Percentiles rank a stretch among this genome's conserved stretches.
Conservation (phyloP, 2,329 filamentous ascomycete species). For the Aureobasidium sp. region DNA sequence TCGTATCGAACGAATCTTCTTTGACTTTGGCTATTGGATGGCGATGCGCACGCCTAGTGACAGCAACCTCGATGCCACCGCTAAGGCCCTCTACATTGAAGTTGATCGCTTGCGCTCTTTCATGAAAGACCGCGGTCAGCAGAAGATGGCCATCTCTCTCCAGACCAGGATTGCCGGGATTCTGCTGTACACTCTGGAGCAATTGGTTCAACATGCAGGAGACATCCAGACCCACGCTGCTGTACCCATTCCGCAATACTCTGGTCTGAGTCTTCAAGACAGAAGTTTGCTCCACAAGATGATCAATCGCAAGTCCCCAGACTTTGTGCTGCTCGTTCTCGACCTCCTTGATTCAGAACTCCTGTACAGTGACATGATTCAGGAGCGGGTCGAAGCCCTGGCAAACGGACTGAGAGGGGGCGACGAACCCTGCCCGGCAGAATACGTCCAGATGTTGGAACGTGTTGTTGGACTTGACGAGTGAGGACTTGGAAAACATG, state of each 20-base stretch:
- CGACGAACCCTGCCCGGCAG: neutral
- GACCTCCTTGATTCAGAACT: neutral
- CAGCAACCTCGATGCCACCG: neutral
- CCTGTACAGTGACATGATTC: neutral
- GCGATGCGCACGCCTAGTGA: neutral
- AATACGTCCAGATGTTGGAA: neutral
- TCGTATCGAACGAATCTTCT: neutral
- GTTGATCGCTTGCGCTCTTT: neutral
- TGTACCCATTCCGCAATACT: neutral
- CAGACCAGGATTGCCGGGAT: neutral
- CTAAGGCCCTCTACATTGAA: neutral
- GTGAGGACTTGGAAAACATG: neutral
- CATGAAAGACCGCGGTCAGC: neutral
- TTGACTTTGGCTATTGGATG: neutral
- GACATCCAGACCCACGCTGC: neutral
- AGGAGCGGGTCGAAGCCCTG: neutral
- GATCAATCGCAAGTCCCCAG: neutral
- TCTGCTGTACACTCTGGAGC: constrained; percentile 3
- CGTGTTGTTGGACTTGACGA: neutral
- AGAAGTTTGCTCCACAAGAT: constrained; percentile 1
- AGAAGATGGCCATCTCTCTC: neutral
- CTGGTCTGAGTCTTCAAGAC: neutral
- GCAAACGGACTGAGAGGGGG: neutral
- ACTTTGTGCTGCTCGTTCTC: neutral
- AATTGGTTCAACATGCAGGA: neutral